Evolutionary conservation across 1,284 basidiomycete species (phyloP), one percentile per base, ranked within the genome.

Genomic region (Cerioporus squamosus): DNA sequence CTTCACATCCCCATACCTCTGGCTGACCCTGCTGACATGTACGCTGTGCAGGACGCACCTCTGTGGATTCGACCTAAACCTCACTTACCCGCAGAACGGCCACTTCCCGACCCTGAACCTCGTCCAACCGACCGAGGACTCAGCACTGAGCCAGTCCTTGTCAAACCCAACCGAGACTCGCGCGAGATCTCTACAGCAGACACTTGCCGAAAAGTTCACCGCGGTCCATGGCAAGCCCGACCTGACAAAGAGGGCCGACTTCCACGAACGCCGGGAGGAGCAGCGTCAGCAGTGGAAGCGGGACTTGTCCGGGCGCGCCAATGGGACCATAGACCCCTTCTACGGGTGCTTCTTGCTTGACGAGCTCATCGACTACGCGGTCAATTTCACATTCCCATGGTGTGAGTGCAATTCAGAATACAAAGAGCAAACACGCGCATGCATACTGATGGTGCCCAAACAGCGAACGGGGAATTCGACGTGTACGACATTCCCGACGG

Each of bases 81-180:
- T 90, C 10, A 84, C 85, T n/a, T 90, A 90, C 62, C 88, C 88
- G 5, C 85, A 90, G 67, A 74, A 57, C 22, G 79, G 77, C 33
- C 71, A 73, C 51, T 80, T 90, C 52, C 83, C 85, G 0, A 73
- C 80, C 5, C 47, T 66, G 31, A 59, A 61, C 45, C 57, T 62
- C 36, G 53, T 57, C 42, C 38, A 40, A 24, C 62, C 62, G 17
- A 52, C 47, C 14, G 54, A 23, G 12, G 26, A 47, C 22, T 58
- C 62, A 18, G 55, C 36, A 12, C 29, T 62, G 10, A 51, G 47
- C 31, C 40, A 58, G 33, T 63, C 56, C n/a, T 42, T 61, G 42
- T 50, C 54, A 17, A 51, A 46, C 29, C 58, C 57, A 2, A 57
- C 59, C 31, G 60, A 68, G 55, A 39, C 33, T 15, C 63, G 59